Conservation (phyloP, 1,284 basidiomycete species). For the Microbotryum silenes-acaulis region DNA sequence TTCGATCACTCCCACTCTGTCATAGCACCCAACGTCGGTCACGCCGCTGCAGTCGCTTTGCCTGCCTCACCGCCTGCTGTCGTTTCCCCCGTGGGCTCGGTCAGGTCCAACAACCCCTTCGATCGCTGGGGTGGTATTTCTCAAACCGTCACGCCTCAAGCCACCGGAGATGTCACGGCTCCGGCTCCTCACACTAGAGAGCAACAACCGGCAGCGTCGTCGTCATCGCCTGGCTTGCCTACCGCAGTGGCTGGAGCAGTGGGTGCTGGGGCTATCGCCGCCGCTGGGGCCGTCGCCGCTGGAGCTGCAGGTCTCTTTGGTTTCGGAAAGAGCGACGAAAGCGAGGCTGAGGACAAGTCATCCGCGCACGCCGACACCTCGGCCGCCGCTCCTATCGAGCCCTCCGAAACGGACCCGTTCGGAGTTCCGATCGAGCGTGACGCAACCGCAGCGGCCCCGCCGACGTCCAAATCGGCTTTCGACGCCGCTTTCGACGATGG, state of each 20-base stretch:
- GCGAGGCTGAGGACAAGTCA: constrained; percentile 9
- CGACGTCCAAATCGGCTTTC: constrained; percentile 43
- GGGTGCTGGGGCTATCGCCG: constrained; percentile 36
- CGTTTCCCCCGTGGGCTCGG: constrained; percentile 43
- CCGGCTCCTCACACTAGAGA: background rate
- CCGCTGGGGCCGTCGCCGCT: constrained; percentile 34
- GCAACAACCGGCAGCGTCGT: background rate
- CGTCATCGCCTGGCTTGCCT: constrained; percentile 5
- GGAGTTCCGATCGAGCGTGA: constrained; percentile 8
- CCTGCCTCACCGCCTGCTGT: constrained; percentile 55
- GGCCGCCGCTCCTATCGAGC: background rate
- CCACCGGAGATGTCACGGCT: constrained; percentile 14
- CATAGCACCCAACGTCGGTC: constrained; percentile 20
- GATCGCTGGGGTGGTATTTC: constrained; percentile 58
- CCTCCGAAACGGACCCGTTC: background rate
- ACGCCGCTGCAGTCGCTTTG: constrained; percentile 53
- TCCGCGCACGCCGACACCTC: constrained; percentile 22
- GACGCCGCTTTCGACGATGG: constrained; percentile 64
- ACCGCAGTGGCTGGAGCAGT: constrained; percentile 35
- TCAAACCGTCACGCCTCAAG: constrained; percentile 13
- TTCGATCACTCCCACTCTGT: constrained; percentile 25
- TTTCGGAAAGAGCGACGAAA: constrained; percentile 6
- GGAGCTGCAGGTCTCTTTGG: constrained; percentile 8
- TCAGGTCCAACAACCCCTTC: constrained; percentile 88
- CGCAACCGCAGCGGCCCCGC: constrained; percentile 15